These are phyloP conservation scores for Daldinia childiae DNA, from an alignment of 495 filamentous ascomycete species.

Conservation along the genomic window DNA sequence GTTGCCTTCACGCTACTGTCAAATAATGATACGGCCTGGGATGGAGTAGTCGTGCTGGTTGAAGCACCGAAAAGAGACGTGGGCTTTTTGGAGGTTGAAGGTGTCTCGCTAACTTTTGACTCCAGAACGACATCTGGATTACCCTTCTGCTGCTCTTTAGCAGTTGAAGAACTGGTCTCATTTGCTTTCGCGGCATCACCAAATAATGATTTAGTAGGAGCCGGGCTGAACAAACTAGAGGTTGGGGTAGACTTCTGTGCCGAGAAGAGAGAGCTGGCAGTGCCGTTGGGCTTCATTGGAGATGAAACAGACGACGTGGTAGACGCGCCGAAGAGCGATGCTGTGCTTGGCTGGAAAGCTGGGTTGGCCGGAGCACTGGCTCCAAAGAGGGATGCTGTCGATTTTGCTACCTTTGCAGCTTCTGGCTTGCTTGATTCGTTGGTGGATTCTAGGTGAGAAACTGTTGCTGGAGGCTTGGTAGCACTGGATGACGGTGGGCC, in stretches of 20 bases:
- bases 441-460: conserved; percentile 6
- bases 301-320: conserved; percentile 12
- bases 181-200: conserved; percentile 44
- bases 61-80: conserved; percentile 42
- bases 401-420: conserved; percentile 14
- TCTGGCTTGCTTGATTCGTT: conserved; percentile 16
- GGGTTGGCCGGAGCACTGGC: conserved; percentile 15
- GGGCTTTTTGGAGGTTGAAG: conserved; percentile 26
- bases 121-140: conserved; percentile 14
- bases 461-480: conserved; percentile 19
- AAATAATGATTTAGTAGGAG: conserved; percentile 37
- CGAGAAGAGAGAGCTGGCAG: conserved; percentile 27
- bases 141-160: conserved; percentile 36
- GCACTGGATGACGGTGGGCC: conserved; percentile 13
- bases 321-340: conserved; percentile 30
- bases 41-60: conserved; percentile 29
- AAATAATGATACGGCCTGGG: conserved; percentile 25
- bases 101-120: conserved; percentile 30
- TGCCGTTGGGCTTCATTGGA: conserved; percentile 13
- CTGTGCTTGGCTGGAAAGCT: conserved; percentile 17
- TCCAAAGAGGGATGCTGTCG: conserved; percentile 33
- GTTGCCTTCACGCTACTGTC: background rate
- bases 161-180: conserved; percentile 41
- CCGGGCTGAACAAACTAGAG: conserved; percentile 26
- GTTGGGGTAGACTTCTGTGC: conserved; percentile 24